Evolutionary conservation across 129 eudicot genomes (phyloP).

Genomic region (Ambrosia artemisiifolia): DNA sequence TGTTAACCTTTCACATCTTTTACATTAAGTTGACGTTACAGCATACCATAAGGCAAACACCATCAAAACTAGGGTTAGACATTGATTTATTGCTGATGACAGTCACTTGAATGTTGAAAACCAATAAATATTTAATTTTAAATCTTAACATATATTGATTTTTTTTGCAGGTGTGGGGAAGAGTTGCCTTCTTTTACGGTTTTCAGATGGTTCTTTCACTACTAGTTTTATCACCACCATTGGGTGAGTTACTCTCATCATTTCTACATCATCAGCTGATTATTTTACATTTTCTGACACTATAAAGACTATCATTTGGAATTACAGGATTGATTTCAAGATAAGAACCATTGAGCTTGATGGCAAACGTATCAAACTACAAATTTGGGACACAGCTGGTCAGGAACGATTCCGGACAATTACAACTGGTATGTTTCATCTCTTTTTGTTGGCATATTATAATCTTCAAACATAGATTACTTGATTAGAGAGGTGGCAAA

Average conservation of each 20-base stretch:
- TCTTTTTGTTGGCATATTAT: constrained; percentile 10
- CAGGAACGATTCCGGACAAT: constrained; percentile 59
- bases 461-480: too few species aligned
- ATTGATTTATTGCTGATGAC: too few species aligned
- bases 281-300: background rate
- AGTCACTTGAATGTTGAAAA: too few species aligned
- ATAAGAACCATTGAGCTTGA: constrained; percentile 55
- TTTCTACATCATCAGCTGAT: background rate
- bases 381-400: constrained; percentile 69
- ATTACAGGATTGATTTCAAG: constrained; percentile 50
- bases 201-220: constrained; percentile 74
- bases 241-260: constrained; percentile 39
- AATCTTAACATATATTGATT: constrained; percentile 11
- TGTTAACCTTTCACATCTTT: background rate
- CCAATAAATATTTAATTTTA: too few species aligned
- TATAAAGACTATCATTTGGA: constrained; percentile 1
- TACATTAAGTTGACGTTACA: constrained; percentile 5
- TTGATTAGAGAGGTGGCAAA: too few species aligned
- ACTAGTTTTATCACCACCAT: constrained; percentile 75
- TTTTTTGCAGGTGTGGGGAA: constrained; percentile 59
- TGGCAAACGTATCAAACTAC: constrained; percentile 66
- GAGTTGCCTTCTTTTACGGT: constrained; percentile 67
- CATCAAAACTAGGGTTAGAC: background rate
- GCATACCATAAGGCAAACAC: background rate
- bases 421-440: constrained; percentile 45